Base-by-base conservation (phyloP, 1,139 yeast genomes). In the Groenewaldozyma auringiensis region DNA sequence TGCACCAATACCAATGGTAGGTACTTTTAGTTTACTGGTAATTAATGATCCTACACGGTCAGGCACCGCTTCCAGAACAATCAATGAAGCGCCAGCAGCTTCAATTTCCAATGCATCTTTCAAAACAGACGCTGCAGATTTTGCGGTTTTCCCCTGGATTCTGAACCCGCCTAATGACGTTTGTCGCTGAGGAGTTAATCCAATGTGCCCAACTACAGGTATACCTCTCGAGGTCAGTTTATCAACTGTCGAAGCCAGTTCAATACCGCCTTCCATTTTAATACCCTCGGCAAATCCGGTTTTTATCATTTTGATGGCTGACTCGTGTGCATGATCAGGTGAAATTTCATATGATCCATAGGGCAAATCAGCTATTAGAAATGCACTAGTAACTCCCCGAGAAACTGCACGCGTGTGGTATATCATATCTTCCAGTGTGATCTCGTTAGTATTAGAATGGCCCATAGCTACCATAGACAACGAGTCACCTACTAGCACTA, bases 1-100 rank as follows among this genome's bases (percentile, higher is more conserved):
- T 0, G 97, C 96, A 4, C 98, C 98, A 45, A 92, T 92, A 4
- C 98, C 97, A 52, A 92, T 88, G 1, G 94, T 86, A 0, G 98
- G 97, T 1, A 89, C 70, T 0, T 62, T 48, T 27, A 88, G 63
- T 25, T 69, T 67, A 2, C 70, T 60, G 0, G 96, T 84, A 38
- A 92, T 77, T 48, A 69, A 68, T 41, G 70, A 65, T 0, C 92
- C 92, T n/a, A 92, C 67, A 49, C 74, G 74, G 47, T 77, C 78
- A 2, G 98, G 98, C 8, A 92, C 75, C 44, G 96, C 94, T 58
- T 92, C 98, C 9, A 92, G 63, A 1, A 92, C 80, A 1, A 88
- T 61, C 37, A 82, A 64, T 57, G 85, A 84, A 18, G 82, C 86
- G 0, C 98, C 98, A 0, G 89, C 81, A 14, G 75, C 69, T 60